phyloP scores from a whole-genome alignment of 2,329 filamentous ascomycete species.

The Didymellaceae sp. region DNA sequence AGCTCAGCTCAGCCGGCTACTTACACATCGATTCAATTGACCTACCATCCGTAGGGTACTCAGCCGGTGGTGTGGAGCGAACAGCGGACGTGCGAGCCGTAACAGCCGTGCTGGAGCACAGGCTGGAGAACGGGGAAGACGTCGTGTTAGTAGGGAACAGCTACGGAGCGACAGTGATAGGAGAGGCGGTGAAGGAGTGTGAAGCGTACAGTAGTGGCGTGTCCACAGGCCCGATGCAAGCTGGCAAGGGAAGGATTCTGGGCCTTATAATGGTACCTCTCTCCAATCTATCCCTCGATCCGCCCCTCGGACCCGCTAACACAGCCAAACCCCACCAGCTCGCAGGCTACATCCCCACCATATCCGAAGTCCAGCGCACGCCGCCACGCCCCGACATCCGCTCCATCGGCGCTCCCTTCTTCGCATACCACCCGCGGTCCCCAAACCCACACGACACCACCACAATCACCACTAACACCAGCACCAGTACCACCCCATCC shows the following conservation, averaged over 20 bases:
- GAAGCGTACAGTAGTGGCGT: conserved; percentile 1
- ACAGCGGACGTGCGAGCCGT: conserved; percentile 27
- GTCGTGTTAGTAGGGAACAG: conserved; percentile 38
- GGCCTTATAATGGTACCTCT: conserved; percentile 24
- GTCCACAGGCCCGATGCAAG: neutral
- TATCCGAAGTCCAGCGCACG: conserved; percentile 23
- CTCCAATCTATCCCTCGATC: no score
- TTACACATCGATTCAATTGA: conserved; percentile 19
- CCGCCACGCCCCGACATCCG: conserved; percentile 24
- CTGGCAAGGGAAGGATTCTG: conserved; percentile 22
- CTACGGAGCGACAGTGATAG: conserved; percentile 37
- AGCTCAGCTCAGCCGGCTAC: conserved; percentile 25
- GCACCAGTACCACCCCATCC: conserved; percentile 10
- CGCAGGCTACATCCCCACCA: conserved; percentile 32
- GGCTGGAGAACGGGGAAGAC: conserved; percentile 24
- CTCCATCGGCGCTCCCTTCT: conserved; percentile 24
- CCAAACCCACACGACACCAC: neutral
- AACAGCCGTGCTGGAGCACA: conserved; percentile 15
- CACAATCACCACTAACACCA: no score
- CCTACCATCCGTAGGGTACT: conserved; percentile 31
- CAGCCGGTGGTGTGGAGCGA: conserved; percentile 15
- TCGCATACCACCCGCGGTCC: conserved; percentile 27
- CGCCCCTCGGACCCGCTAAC: no score
- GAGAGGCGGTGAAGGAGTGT: conserved; percentile 33
- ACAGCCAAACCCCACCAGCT: conserved; percentile 10